Percentiles rank a stretch among this genome's conserved stretches.
Evolutionary conservation across 768 basidiomycete species (phyloP).

Genomic region (Amanita inopinata): DNA sequence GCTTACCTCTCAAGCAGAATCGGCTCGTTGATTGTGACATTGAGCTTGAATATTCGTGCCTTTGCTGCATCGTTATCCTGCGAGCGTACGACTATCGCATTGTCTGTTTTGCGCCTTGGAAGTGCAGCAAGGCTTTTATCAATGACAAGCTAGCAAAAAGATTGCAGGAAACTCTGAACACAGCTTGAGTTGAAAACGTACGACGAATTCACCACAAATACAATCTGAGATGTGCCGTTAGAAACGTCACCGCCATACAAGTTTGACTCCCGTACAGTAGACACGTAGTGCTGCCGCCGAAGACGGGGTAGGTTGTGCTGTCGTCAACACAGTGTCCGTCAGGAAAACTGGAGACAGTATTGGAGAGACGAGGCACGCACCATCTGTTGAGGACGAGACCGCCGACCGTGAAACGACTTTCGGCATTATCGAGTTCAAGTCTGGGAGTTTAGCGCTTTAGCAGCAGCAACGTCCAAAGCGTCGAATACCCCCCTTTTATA

Average conservation of each 20-base stretch:
- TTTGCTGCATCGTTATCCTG: slow-evolving; percentile 49
- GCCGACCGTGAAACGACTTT: slow-evolving; percentile 88
- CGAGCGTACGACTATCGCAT: slow-evolving; percentile 68
- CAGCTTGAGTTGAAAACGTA: slow-evolving; percentile 25
- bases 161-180: not conserved
- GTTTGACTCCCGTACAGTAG: slow-evolving; percentile 49
- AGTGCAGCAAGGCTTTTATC: slow-evolving; percentile 63
- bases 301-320: slow-evolving; percentile 73
- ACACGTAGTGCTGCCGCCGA: slow-evolving; percentile 70
- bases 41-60: slow-evolving; percentile 79
- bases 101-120: slow-evolving; percentile 69
- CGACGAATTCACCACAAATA: slow-evolving; percentile 82
- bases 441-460: no score
- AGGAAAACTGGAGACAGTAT: not conserved
- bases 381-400: slow-evolving; percentile 81
- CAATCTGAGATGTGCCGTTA: slow-evolving; percentile 44
- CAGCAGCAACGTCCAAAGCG: no score
- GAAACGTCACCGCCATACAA: not conserved
- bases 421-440: slow-evolving; percentile 69
- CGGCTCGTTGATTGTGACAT: slow-evolving; percentile 59
- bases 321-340: slow-evolving; percentile 6
- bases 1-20: slow-evolving; percentile 71
- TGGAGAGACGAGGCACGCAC: no score
- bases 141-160: slow-evolving; percentile 55
- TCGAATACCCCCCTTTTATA: not conserved